A percentile compares a stretch with the other conserved stretches of the same genome.
These are phyloP conservation scores for Boletellus ananiceps DNA, from an alignment of 768 basidiomycete genomes.

Conservation along the genomic window DNA sequence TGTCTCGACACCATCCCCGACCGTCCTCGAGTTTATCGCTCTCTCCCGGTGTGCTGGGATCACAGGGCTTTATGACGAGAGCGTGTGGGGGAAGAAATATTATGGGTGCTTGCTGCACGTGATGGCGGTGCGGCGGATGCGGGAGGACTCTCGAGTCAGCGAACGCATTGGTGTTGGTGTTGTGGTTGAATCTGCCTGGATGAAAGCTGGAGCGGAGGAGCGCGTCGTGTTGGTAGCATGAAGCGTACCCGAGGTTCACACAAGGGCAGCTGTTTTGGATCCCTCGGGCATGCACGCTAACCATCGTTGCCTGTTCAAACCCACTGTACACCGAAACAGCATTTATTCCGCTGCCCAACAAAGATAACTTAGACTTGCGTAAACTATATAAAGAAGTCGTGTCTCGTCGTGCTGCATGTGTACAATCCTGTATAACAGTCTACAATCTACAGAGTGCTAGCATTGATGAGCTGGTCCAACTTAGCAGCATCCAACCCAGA, in stretches of 20 bases:
- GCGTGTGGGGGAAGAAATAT: slow-evolving; percentile 7
- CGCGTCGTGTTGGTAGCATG: slow-evolving; percentile 9
- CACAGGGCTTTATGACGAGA: slow-evolving; percentile 10
- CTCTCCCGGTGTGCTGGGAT: slow-evolving; percentile 10
- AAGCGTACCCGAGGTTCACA: not conserved
- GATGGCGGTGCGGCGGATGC: slow-evolving; percentile 13
- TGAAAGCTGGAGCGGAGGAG: slow-evolving; percentile 4
- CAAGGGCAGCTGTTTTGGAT: too few relatives aligned
- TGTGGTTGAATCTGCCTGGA: slow-evolving; percentile 17
- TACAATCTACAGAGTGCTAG: not conserved
- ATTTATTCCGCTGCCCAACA: too few relatives aligned
- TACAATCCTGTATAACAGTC: too few relatives aligned
- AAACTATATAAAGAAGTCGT: not conserved
- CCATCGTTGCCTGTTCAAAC: too few relatives aligned
- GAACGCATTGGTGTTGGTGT: slow-evolving; percentile 22
- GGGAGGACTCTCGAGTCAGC: slow-evolving; percentile 1
- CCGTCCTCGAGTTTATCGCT: slow-evolving; percentile 16
- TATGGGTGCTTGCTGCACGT: slow-evolving; percentile 18
- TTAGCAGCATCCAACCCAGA: not conserved
- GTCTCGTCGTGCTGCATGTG: too few relatives aligned
- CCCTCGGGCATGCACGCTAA: too few relatives aligned
- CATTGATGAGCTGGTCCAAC: not conserved
- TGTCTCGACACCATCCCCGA: slow-evolving; percentile 1
- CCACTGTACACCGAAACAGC: too few relatives aligned
- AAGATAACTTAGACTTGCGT: too few relatives aligned